Percentiles rank a stretch among this genome's conserved stretches.
phyloP scores from a whole-genome alignment of 2,329 filamentous ascomycete genomes.

The Achaetomium macrosporum region DNA sequence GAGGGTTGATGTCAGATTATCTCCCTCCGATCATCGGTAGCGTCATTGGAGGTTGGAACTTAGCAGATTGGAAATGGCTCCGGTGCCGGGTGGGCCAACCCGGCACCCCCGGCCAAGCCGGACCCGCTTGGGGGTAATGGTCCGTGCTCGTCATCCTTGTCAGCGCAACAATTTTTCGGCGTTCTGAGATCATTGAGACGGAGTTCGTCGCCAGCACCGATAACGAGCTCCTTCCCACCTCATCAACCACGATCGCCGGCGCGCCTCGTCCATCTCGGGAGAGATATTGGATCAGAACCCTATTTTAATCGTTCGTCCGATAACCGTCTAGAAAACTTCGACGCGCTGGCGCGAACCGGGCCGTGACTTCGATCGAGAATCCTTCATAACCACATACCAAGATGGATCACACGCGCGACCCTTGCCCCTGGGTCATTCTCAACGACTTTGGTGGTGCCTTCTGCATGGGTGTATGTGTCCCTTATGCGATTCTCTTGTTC shows the following conservation, averaged over 20 bases:
- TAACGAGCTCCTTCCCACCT: conserved; percentile 7
- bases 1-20: background rate
- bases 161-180: conserved; percentile 20
- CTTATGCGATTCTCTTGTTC: background rate
- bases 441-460: conserved; percentile 98
- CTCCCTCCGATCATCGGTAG: too few species aligned
- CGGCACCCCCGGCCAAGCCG: too few species aligned
- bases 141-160: conserved; percentile 13
- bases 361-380: background rate
- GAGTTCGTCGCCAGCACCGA: conserved; percentile 9
- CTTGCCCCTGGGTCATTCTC: conserved; percentile 92
- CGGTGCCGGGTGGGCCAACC: background rate
- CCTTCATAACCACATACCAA: conserved; percentile 12
- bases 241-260: conserved; percentile 9
- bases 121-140: background rate
- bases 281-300: background rate
- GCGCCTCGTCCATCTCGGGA: background rate
- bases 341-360: conserved; percentile 6
- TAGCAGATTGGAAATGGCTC: too few species aligned
- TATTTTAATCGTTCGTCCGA: background rate
- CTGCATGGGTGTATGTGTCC: conserved; percentile 76
- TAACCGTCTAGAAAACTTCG: background rate
- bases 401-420: conserved; percentile 96
- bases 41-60: too few species aligned
- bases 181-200: conserved; percentile 21